A percentile compares a stretch with the other conserved stretches of the same genome.
phyloP scores from a whole-genome alignment of 1,284 basidiomycete species.

The Apiotrichum domesticum region DNA sequence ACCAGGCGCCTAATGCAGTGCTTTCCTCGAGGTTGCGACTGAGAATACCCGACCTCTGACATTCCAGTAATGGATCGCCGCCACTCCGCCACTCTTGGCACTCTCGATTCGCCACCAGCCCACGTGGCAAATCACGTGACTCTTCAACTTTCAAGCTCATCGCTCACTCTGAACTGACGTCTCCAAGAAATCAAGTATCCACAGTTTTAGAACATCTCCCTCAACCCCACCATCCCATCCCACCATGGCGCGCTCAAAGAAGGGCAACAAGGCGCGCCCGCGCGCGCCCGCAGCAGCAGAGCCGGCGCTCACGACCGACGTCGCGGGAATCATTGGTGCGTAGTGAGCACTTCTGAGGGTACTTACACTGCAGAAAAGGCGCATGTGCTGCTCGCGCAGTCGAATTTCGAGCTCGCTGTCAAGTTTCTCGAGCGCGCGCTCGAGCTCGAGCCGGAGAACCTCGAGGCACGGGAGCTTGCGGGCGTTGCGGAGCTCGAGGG shows the following conservation, averaged over 20 bases:
- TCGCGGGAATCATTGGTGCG: constrained; percentile 26
- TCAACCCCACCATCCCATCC: background rate
- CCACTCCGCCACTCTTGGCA: no score
- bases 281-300: constrained; percentile 2
- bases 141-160: no score
- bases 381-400: constrained; percentile 69
- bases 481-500: constrained; percentile 70
- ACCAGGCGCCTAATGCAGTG: no score
- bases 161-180: no score
- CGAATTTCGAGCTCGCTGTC: constrained; percentile 73
- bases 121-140: no score
- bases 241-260: constrained; percentile 20
- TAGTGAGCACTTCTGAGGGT: background rate
- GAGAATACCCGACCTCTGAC: no score
- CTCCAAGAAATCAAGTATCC: no score
- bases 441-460: constrained; percentile 59
- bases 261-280: constrained; percentile 1
- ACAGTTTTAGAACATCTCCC: no score
- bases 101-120: no score
- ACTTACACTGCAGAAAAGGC: constrained; percentile 47
- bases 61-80: no score
- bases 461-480: constrained; percentile 70
- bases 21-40: no score
- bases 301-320: constrained; percentile 13
- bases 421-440: constrained; percentile 66